Evolutionary conservation across 495 filamentous ascomycete species (phyloP), one percentile per base, ranked within the genome.

Genomic region (Pyrenula aspistea): DNA sequence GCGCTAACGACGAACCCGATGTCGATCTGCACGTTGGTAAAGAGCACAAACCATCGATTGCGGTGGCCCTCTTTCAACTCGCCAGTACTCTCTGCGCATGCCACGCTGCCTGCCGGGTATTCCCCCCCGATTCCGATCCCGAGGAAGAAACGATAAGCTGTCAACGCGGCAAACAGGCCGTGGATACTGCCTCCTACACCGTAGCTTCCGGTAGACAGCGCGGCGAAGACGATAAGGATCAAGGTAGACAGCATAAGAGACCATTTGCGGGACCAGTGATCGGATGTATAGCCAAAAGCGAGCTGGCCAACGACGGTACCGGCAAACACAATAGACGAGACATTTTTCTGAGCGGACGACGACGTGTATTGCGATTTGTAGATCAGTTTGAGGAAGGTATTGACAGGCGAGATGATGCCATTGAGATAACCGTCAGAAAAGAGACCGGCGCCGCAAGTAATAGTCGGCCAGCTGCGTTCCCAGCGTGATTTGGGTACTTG

Each of bases 361-460:
- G 73, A 67, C 24, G 61, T 76, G 69, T 89, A 95, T 47, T 77
- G 63, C 2, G 75, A 67, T 22, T 73, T 71, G 60, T 95, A 92
- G 59, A 91, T 73, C 2, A 57, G 64, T 4, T 60, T 62, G 20
- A 91, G 77, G 55, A 88, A 83, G 22, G 87, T 92, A 64, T 81
- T 83, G 56, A 91, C 87, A 24, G 83, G 83, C 10, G 90, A 89
- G 64, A 95, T 95, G 61, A 93, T 85, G 56, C 84, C 86, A 73
- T 94, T 92, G 65, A 95, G 78, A 67, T 95, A 95, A 12, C 91
- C 91, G 67, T 96, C 91, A 19, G 87, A 89, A 68, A 94, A 95
- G 2, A 95, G 74, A 60, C 91, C 91, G 49, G 91, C 87, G 57
- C 91, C 91, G 62, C 90, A 95, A 52, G 90, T 89, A 53, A 93